Evolutionary conservation across 805 yeast genomes (phyloP).

Genomic region (Schizosaccharomyces octosporus): DNA sequence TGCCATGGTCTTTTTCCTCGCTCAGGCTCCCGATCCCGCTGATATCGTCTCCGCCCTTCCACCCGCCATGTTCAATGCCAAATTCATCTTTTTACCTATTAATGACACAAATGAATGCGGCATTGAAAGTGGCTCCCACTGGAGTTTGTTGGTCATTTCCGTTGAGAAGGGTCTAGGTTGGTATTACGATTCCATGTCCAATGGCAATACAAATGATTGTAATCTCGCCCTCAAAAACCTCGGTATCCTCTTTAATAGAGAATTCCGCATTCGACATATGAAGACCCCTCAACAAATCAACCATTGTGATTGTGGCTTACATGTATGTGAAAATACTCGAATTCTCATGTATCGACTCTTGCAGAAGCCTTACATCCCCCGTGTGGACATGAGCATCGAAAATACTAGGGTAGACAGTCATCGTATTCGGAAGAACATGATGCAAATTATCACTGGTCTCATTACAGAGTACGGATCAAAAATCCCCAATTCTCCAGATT

Average conservation of each 20-base stretch:
- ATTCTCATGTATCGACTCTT: constrained; percentile 1
- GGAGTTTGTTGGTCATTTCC: constrained; percentile 40
- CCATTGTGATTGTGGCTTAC: constrained; percentile 10
- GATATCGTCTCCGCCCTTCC: constrained; percentile 19
- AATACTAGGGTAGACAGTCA: not conserved
- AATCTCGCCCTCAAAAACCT: constrained; percentile 15
- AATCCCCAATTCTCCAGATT: not conserved
- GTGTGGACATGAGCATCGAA: not conserved
- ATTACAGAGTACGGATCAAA: not conserved
- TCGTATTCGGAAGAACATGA: not conserved
- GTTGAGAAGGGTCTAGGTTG: constrained; percentile 23
- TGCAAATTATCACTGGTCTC: not conserved
- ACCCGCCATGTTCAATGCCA: constrained; percentile 16
- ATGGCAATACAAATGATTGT: constrained; percentile 19
- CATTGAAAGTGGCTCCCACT: constrained; percentile 49
- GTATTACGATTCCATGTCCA: constrained; percentile 35
- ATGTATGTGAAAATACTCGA: constrained; percentile 8
- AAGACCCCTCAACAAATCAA: constrained; percentile 6
- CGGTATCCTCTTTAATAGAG: constrained; percentile 7
- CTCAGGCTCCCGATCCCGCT: constrained; percentile 15
- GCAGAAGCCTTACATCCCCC: not conserved
- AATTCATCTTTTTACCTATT: constrained; percentile 39
- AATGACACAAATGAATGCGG: constrained; percentile 37
- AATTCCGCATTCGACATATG: constrained; percentile 1
- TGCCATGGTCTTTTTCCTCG: constrained; percentile 35